These are phyloP conservation scores for Olyra latifolia DNA, from an alignment of 176 grass and related monocot genomes.

Conservation along the genomic window DNA sequence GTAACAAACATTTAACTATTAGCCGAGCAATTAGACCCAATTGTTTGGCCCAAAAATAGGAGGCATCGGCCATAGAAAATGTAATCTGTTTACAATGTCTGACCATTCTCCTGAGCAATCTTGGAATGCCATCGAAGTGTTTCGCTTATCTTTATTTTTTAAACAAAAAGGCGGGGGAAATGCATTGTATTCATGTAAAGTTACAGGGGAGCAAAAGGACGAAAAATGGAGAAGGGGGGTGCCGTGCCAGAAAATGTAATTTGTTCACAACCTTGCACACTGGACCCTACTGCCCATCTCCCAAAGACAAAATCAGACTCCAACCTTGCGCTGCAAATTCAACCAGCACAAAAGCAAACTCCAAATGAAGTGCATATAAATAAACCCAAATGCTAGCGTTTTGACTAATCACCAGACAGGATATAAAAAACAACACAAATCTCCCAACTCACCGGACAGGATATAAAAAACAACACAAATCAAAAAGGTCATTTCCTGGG, in stretches of 20 bases:
- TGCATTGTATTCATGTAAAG: no score
- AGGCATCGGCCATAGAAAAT: not conserved
- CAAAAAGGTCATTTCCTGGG: not conserved
- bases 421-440: no score
- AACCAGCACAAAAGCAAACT: not conserved
- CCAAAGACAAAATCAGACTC: not conserved
- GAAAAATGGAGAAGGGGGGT: no score
- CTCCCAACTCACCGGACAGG: not conserved
- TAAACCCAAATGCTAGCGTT: no score
- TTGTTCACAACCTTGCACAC: not conserved
- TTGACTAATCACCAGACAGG: no score
- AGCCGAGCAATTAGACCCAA: not conserved
- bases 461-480: not conserved
- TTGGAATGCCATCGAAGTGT: no score
- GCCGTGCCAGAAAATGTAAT: no score
- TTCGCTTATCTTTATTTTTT: no score
- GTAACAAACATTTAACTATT: not conserved
- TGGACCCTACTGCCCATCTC: not conserved
- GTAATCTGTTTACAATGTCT: no score
- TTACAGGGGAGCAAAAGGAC: no score
- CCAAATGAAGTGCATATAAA: not conserved
- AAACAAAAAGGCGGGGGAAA: no score
- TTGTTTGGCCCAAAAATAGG: not conserved
- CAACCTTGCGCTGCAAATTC: not conserved
- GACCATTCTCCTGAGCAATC: no score